Base-by-base conservation (phyloP, 768 basidiomycete genomes). In the Scleroderma bovista region DNA sequence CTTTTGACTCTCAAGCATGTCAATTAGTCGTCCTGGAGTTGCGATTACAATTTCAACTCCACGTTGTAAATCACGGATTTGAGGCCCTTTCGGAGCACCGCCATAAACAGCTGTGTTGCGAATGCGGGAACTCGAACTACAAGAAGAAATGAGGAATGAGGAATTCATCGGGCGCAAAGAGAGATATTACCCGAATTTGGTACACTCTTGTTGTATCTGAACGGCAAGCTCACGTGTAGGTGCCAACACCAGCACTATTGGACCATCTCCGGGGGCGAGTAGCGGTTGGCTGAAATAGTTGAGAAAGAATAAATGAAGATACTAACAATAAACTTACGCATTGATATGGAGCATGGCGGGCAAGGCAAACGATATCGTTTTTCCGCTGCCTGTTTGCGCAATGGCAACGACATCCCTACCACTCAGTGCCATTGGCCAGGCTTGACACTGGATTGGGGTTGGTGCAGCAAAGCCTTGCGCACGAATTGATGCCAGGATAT, bases 321-420 rank as follows among this genome's bases (percentile, higher is more conserved):
- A n/a, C 13, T 44, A 24, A 23, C 8, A 12, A n/a, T 2, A 8
- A 22, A 75, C 88, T 57, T 63, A 92, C 89, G 96, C 96, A 79
- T 98, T 99, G 74, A 99, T 99, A 71, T 99, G 96, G 31, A 99
- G 77, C 95, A 98, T 99, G 44, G 96, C 95, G 36, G 96, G 96
- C 40, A 99, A 84, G 48, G 96, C 95, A 66, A 99, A 99, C 10
- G 94, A 83, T 50, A 99, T 97, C 7, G 96, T 99, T 75, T 99
- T 99, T 50, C 96, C 96, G 68, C 91, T 94, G 50, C 96, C 96
- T 9, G 96, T 99, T 69, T 97, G 94, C 33, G 96, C 94, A 59
- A 99, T 92, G 48, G 95, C 96, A 40, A 95, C 88, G 34, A 97
- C 78, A 69, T 99, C 95, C 53, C 92, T 79, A 48, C 95, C 95